Evolutionary conservation across 495 filamentous ascomycete genomes (phyloP).

Genomic region (Extremus antarcticus): DNA sequence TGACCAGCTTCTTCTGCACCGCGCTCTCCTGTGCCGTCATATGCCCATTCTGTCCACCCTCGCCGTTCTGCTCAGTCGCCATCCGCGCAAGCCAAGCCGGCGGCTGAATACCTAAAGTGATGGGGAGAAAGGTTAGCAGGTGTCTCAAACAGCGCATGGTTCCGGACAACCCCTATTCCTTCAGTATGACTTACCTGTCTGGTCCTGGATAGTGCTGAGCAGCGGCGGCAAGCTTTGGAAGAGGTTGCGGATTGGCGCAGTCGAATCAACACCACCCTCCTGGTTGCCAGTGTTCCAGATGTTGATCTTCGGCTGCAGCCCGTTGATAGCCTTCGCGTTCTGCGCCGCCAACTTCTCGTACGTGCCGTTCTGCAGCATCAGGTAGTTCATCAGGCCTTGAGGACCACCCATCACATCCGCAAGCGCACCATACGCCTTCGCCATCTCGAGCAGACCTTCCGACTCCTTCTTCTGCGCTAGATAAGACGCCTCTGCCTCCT

Average conservation of each 20-base stretch:
- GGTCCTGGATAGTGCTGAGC: conserved; percentile 70
- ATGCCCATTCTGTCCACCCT: conserved; percentile 8
- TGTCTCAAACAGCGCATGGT: neutral
- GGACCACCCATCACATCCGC: conserved; percentile 64
- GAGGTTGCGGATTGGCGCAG: conserved; percentile 44
- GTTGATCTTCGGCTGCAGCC: conserved; percentile 76
- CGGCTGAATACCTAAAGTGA: conserved; percentile 38
- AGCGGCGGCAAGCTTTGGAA: conserved; percentile 73
- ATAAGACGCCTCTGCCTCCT: conserved; percentile 31
- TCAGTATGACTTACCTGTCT: no score
- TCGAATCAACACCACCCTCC: conserved; percentile 32
- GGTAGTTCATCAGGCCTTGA: conserved; percentile 55
- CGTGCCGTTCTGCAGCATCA: conserved; percentile 63
- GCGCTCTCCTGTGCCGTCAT: conserved; percentile 8
- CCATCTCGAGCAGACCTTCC: conserved; percentile 62
- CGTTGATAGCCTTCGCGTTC: conserved; percentile 60
- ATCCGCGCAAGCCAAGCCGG: conserved; percentile 57
- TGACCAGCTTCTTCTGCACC: conserved; percentile 6
- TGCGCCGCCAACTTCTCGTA: conserved; percentile 56
- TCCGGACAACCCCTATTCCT: conserved; percentile 36
- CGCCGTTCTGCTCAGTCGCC: no score
- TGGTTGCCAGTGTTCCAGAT: conserved; percentile 67
- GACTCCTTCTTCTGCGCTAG: conserved; percentile 53
- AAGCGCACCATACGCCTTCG: conserved; percentile 61
- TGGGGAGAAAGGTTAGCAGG: no score